A percentile compares a stretch with the other conserved stretches of the same genome.
phyloP scores from a whole-genome alignment of 1,284 basidiomycete species.

The Agroathelia rolfsii region DNA sequence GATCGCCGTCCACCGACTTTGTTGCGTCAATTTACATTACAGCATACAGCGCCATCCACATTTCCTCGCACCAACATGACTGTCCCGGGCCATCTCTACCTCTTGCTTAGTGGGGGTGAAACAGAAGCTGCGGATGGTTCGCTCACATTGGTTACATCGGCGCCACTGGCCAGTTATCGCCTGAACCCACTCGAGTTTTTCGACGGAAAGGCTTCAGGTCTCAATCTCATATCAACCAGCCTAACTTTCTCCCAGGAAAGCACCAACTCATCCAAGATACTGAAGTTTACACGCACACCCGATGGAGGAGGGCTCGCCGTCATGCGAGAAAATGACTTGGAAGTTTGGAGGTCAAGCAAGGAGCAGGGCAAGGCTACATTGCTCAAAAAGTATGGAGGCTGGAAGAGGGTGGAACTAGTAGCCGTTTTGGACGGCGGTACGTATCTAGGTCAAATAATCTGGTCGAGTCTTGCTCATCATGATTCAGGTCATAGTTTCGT shows the following conservation, averaged over 20 bases:
- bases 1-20: slow-evolving; percentile 85
- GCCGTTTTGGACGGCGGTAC: slow-evolving; percentile 57
- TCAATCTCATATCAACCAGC: slow-evolving; percentile 31
- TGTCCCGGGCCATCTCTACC: slow-evolving; percentile 43
- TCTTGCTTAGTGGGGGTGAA: slow-evolving; percentile 38
- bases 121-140: too few species aligned
- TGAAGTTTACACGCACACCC: slow-evolving; percentile 61
- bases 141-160: slow-evolving; percentile 49
- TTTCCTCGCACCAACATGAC: slow-evolving; percentile 33
- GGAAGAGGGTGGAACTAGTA: slow-evolving; percentile 48
- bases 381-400: slow-evolving; percentile 29
- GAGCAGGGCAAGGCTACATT: slow-evolving; percentile 37
- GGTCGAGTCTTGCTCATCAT: too few species aligned
- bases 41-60: slow-evolving; percentile 44
- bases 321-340: slow-evolving; percentile 45
- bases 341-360: slow-evolving; percentile 48
- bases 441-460: slow-evolving; percentile 16
- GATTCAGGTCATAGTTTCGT: slow-evolving; percentile 27
- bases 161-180: slow-evolving; percentile 47
- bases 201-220: slow-evolving; percentile 42
- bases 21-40: slow-evolving; percentile 64
- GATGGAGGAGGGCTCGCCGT: slow-evolving; percentile 66
- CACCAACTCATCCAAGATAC: slow-evolving; percentile 41
- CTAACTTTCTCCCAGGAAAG: slow-evolving; percentile 33
- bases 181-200: slow-evolving; percentile 51